These are phyloP conservation scores for Ogataea kodamae DNA, from an alignment of 805 yeast genomes.

Conservation along the genomic window DNA sequence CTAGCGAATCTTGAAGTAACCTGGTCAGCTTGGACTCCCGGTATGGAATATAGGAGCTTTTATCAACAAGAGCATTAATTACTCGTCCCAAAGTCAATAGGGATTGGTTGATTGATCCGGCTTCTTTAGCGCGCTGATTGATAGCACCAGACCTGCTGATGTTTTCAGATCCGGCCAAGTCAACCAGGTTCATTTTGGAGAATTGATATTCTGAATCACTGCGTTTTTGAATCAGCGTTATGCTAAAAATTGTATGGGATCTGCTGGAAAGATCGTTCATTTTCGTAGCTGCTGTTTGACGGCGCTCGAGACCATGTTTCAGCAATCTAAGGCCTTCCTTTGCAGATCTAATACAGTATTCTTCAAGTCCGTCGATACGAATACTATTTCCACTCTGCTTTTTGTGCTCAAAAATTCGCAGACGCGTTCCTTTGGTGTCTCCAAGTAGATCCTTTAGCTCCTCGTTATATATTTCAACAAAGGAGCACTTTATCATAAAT, in stretches of 20 bases:
- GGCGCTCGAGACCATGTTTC: constrained; percentile 51
- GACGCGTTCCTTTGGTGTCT: constrained; percentile 30
- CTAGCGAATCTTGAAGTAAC: constrained; percentile 70
- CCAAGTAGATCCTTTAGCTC: constrained; percentile 42
- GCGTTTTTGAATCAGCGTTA: constrained; percentile 49
- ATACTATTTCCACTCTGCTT: constrained; percentile 31
- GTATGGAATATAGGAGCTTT: constrained; percentile 66
- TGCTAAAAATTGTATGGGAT: constrained; percentile 74
- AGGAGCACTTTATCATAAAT: constrained; percentile 46
- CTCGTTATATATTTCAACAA: constrained; percentile 50
- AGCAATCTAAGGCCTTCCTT: constrained; percentile 54
- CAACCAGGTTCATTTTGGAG: constrained; percentile 64
- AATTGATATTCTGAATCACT: constrained; percentile 27
- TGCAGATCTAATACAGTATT: constrained; percentile 51
- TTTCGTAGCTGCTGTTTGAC: constrained; percentile 70
- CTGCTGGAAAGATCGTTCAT: constrained; percentile 72
- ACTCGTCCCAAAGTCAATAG: constrained; percentile 85
- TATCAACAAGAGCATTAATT: constrained; percentile 67
- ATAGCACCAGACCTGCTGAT: constrained; percentile 83
- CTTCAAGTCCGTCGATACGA: constrained; percentile 62
- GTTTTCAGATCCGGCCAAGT: constrained; percentile 94
- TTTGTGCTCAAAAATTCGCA: constrained; percentile 39
- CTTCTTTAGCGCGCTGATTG: constrained; percentile 84
- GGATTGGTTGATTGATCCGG: constrained; percentile 89
- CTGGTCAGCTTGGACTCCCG: constrained; percentile 77